Percentiles rank a stretch among this genome's conserved stretches.
Evolutionary conservation across 306 rosid genomes (phyloP).

Genomic region (Lablab purpureus): DNA sequence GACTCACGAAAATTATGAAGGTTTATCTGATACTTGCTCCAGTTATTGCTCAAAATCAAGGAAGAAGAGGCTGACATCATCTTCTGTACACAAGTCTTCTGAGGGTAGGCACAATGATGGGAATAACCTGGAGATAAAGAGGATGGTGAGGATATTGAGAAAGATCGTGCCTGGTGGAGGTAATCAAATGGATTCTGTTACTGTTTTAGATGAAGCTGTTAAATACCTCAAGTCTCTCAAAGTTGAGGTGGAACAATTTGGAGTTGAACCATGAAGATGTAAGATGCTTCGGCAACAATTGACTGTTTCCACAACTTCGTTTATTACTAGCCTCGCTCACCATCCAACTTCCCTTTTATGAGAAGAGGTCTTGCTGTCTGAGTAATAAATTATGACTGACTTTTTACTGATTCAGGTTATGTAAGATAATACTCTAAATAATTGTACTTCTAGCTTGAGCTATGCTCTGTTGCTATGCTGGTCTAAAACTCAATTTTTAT

Average conservation of each 20-base stretch:
- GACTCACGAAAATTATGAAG: conserved; percentile 63
- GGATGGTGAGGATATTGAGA: conserved; percentile 78
- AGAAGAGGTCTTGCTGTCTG: conserved; percentile 43
- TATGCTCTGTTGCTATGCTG: conserved; percentile 32
- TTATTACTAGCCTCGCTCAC: conserved; percentile 5
- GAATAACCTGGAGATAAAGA: conserved; percentile 77
- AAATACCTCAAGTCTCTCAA: conserved; percentile 91
- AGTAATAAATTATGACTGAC: conserved; percentile 50
- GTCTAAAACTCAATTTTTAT: conserved; percentile 10
- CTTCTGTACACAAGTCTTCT: conserved; percentile 55
- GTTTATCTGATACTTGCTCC: conserved; percentile 69
- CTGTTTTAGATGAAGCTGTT: conserved; percentile 90
- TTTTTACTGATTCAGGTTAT: conserved; percentile 40
- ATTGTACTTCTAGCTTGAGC: conserved; percentile 33
- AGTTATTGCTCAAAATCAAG: conserved; percentile 66
- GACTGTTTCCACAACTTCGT: neutral
- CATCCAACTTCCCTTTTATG: neutral
- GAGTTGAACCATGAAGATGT: conserved; percentile 55
- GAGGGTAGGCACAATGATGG: conserved; percentile 52
- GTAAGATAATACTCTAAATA: conserved; percentile 40
- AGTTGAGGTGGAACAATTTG: conserved; percentile 81
- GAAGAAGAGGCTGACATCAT: conserved; percentile 59
- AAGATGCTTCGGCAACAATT: conserved; percentile 7
- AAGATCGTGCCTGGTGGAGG: conserved; percentile 89
- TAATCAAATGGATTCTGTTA: conserved; percentile 67